phyloP scores from a whole-genome alignment of 1,284 basidiomycete genomes.

The Austroboletus niveus region DNA sequence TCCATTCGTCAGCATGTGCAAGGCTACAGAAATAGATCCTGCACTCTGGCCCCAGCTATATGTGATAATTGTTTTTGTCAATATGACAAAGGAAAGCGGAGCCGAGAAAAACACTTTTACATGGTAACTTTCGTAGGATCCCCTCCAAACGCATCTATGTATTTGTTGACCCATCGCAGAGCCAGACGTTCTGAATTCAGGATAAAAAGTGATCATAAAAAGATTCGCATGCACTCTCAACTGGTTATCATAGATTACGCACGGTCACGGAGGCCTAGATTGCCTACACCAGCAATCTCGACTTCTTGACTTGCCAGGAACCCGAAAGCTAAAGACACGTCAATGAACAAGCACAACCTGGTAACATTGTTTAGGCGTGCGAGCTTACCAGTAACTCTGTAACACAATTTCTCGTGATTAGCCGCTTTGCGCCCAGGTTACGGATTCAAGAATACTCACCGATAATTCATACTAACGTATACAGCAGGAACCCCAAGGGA shows the following conservation, averaged over 20 bases:
- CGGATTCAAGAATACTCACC: constrained; percentile 14
- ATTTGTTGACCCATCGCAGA: constrained; percentile 46
- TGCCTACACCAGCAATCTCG: constrained; percentile 48
- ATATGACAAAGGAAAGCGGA: not conserved
- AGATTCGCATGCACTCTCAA: too few species aligned
- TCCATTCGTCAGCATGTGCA: constrained; percentile 29
- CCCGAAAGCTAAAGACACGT: constrained; percentile 36
- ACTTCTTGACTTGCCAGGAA: constrained; percentile 53
- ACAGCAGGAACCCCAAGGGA: constrained; percentile 30
- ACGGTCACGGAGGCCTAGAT: constrained; percentile 56
- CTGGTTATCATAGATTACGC: constrained; percentile 17
- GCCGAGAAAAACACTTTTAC: constrained; percentile 15
- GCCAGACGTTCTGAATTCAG: constrained; percentile 37
- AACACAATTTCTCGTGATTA: not conserved
- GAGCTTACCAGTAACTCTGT: constrained; percentile 28
- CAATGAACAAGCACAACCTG: constrained; percentile 8
- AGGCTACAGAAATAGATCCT: constrained; percentile 31
- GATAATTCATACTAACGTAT: constrained; percentile 39
- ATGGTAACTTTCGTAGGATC: constrained; percentile 41
- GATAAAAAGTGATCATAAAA: not conserved
- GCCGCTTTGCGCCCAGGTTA: not conserved
- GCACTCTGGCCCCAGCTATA: constrained; percentile 34
- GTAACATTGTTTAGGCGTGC: constrained; percentile 29
- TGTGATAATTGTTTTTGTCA: not conserved
- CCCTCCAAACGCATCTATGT: constrained; percentile 51